phyloP scores from a whole-genome alignment of 2,329 filamentous ascomycete species.

The Aspergillus neotritici region DNA sequence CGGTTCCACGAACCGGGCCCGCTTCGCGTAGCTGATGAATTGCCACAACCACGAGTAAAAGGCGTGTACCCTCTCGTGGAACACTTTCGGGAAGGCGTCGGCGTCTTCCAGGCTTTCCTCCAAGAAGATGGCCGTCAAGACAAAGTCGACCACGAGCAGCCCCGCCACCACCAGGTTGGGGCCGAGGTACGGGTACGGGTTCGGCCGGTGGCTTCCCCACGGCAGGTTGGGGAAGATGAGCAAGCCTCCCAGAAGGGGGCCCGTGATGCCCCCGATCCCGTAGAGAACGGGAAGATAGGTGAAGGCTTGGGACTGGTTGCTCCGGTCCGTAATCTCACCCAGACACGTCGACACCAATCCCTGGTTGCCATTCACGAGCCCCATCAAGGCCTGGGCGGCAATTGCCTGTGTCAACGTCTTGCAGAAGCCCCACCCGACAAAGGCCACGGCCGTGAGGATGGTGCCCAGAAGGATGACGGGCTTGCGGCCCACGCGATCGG shows the following conservation, averaged over 20 bases:
- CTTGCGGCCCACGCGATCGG: slow-evolving; percentile 72
- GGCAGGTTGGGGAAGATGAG: slow-evolving; percentile 62
- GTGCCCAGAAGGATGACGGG: slow-evolving; percentile 79
- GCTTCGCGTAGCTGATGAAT: slow-evolving; percentile 52
- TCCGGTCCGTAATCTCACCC: slow-evolving; percentile 90
- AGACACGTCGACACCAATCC: slow-evolving; percentile 89
- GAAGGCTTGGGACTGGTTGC: slow-evolving; percentile 89
- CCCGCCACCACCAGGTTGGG: slow-evolving; percentile 75
- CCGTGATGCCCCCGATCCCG: slow-evolving; percentile 86
- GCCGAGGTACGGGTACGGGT: slow-evolving; percentile 71
- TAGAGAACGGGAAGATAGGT: slow-evolving; percentile 96
- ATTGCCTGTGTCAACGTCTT: slow-evolving; percentile 76
- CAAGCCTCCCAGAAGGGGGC: slow-evolving; percentile 82
- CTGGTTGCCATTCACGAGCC: slow-evolving; percentile 88
- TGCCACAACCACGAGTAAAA: slow-evolving; percentile 67
- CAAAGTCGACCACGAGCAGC: slow-evolving; percentile 65
- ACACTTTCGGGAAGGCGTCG: slow-evolving; percentile 51
- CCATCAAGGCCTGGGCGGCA: slow-evolving; percentile 82
- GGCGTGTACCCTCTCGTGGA: slow-evolving; percentile 54
- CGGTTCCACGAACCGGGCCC: slow-evolving; percentile 54
- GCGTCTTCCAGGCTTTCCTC: slow-evolving; percentile 77
- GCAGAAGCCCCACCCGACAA: slow-evolving; percentile 83
- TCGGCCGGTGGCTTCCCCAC: slow-evolving; percentile 46
- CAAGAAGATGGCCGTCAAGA: slow-evolving; percentile 71
- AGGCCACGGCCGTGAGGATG: slow-evolving; percentile 72